These are phyloP conservation scores for Lactarius hatsudake DNA, from an alignment of 768 basidiomycete genomes.

Conservation along the genomic window DNA sequence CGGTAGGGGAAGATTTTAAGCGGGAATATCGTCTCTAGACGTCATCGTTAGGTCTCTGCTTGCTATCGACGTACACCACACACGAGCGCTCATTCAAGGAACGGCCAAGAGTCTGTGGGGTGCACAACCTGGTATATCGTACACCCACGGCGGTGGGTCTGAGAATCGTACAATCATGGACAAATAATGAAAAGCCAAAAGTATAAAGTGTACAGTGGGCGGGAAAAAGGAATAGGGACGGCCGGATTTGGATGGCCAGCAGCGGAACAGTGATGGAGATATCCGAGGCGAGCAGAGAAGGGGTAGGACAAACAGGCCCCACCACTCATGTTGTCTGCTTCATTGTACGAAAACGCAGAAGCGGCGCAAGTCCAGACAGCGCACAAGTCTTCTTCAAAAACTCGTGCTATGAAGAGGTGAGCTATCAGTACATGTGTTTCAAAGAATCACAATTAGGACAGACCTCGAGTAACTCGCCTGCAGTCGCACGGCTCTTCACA, in stretches of 20 bases:
- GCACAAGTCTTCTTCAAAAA: conserved; percentile 90
- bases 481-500: conserved; percentile 88
- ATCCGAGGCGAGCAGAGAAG: conserved; percentile 18
- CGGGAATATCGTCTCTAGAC: not conserved
- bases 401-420: conserved; percentile 65
- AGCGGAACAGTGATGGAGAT: not conserved
- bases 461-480: conserved; percentile 80
- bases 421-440: conserved; percentile 20
- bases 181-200: conserved; percentile 14
- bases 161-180: conserved; percentile 21
- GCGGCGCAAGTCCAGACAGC: conserved; percentile 75
- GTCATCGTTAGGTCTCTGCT: not conserved
- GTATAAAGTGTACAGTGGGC: conserved; percentile 11
- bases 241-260: not conserved
- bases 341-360: conserved; percentile 70
- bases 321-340: conserved; percentile 44
- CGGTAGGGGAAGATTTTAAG: not conserved
- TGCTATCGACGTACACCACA: not conserved
- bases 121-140: conserved; percentile 16
- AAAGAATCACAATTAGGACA: conserved; percentile 33
- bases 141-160: conserved; percentile 18
- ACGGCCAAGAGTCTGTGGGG: not conserved
- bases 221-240: not conserved
- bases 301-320: not conserved
- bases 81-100: conserved; percentile 3